Evolutionary conservation across 2,329 filamentous ascomycete species (phyloP), one percentile per base, ranked within the genome.

Genomic region (Kalaharituber pfeilii): DNA sequence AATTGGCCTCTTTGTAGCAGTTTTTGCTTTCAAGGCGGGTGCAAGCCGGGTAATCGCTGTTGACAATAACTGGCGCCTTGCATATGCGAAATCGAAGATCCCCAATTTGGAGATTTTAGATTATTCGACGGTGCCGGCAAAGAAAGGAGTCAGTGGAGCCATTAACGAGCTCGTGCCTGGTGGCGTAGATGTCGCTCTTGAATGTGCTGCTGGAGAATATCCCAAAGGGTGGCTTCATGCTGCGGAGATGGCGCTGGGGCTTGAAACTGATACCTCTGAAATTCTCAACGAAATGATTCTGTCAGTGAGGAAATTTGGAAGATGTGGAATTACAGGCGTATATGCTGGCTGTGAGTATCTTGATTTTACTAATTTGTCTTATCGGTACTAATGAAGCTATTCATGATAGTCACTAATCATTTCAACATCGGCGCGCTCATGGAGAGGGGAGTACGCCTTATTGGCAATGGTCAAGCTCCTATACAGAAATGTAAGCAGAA

Each of bases 211-310:
- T 2, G 78, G 78, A 51, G 77, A 81, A 63, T 80, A 80, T 52
- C 68, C 77, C 20, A 80, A 80, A 65, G 74, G 77, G 1, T 79
- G 76, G 74, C 65, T 73, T 57, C 76, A 80, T 62, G 76, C 75
- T 68, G 63, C 79, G 1, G 75, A 80, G 66, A 72, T 78, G 56
- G 64, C 71, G 5, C 29, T 77, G 0, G 86, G 86, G 0, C 72
- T 82, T 29, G 86, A 94, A 71, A 94, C 85, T 0, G 86, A 94
- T 64, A 89, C 85, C 0, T 84, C 80, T 52, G 86, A 87, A 70
- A 79, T 86, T 45, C 56, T 87, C 59, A 87, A 87, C 65, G 83
- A 87, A 69, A 85, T 85, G 80, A 78, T 87, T 28, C 77, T 82
- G 63, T 73, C 77, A n/a, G 81, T 84, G 11, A 73, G 78, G 50